Conservation (phyloP, 305 asterid species). For the Stenogyne calaminthoides region DNA sequence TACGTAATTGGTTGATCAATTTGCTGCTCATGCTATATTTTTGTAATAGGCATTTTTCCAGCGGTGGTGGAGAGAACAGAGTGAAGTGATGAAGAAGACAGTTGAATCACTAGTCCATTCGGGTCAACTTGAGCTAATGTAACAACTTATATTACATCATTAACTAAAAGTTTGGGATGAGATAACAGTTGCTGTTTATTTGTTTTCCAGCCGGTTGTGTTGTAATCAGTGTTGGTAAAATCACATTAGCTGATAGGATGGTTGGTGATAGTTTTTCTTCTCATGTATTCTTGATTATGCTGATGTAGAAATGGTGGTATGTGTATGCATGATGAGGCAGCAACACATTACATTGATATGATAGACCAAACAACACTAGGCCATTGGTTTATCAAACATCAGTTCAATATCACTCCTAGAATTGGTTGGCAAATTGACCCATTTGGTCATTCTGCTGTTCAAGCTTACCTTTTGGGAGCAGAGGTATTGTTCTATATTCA, state of each 20-base stretch:
- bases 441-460: slow-evolving; percentile 99
- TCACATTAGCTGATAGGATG: neutral
- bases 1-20: slow-evolving; percentile 14
- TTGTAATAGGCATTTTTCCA: slow-evolving; percentile 89
- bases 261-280: slow-evolving; percentile 24
- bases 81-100: slow-evolving; percentile 58
- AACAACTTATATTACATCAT: slow-evolving; percentile 21
- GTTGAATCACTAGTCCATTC: slow-evolving; percentile 64
- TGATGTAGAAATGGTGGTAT: slow-evolving; percentile 89
- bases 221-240: neutral
- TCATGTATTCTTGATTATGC: neutral
- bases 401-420: slow-evolving; percentile 88
- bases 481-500: slow-evolving; percentile 55
- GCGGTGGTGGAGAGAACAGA: slow-evolving; percentile 98
- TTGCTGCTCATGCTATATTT: slow-evolving; percentile 23
- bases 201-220: neutral
- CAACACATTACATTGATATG: slow-evolving; percentile 96
- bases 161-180: neutral
- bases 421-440: slow-evolving; percentile 99
- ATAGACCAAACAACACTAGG: slow-evolving; percentile 97
- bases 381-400: slow-evolving; percentile 67
- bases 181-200: neutral
- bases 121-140: slow-evolving; percentile 98
- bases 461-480: slow-evolving; percentile 96
- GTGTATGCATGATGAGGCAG: slow-evolving; percentile 99